Base-by-base conservation (phyloP, 1,139 yeast species). In the Suhomyces panamericanus region DNA sequence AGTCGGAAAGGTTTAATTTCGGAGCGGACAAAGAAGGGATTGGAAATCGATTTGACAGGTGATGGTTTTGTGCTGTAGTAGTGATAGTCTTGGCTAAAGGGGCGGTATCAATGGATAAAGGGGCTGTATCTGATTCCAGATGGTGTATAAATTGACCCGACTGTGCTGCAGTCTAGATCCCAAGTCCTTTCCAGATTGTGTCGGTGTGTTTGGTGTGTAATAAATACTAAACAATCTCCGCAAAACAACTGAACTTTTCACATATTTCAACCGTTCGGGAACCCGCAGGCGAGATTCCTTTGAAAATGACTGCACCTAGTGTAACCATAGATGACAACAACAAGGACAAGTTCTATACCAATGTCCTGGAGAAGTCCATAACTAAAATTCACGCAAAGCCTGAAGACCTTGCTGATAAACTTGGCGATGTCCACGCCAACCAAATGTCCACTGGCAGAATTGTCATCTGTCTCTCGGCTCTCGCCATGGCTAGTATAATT, bases 381-480 rank as follows among this genome's bases (percentile, higher is more conserved):
- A 14, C n/a, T 13, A 15, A 12, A 6, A 13, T 9, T 7, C 29
- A 3, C 16, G 20, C 12, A 11, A 24, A 35, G 14, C 22, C 35
- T 17, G 20, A 43, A 10, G 58, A 57, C n/a, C 50, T 67, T 28
- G 57, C 62, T 8, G 67, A 66, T n/a, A 58, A 59, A 45, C 49
- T 70, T 29, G 75, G 75, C 1, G 73, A 69, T 46, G 65, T 67
- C 3, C 76, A 72, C 52, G 51, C 60, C 50, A 70, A 70, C 43
- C 51, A 66, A 8, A 52, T 70, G 29, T 70, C 74, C 4, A 57
- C 56, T 2, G 62, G 57, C 38, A 60, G 66, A 45, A 59, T 72
- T 13, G 48, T 72, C 2, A 47, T 65, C 3, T 62, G 67, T 24
- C 55, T 72, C 39, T 38, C 49, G 9, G 58, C 63, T 5, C 54